These are phyloP conservation scores for Elsinoe perseae DNA, from an alignment of 2,329 filamentous ascomycete species.

Conservation along the genomic window DNA sequence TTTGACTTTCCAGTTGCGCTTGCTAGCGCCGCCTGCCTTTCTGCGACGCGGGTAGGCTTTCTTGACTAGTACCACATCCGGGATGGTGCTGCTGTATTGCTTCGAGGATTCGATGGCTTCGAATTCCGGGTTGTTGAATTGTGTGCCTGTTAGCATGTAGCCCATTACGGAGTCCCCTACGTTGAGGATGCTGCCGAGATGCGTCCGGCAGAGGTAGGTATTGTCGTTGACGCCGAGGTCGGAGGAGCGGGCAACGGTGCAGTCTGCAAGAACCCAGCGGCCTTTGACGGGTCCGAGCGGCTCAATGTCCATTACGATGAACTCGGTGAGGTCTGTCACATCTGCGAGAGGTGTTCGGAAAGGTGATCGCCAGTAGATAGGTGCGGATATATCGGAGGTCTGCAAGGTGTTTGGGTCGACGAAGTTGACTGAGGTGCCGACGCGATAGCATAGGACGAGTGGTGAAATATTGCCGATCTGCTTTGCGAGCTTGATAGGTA, in stretches of 20 bases:
- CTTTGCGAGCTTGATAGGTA: conserved; percentile 84
- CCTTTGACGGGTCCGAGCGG: conserved; percentile 63
- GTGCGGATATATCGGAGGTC: conserved; percentile 72
- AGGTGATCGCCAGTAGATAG: conserved; percentile 83
- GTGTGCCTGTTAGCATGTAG: conserved; percentile 81
- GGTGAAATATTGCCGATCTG: conserved; percentile 82
- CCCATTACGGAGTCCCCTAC: conserved; percentile 89
- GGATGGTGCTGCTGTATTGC: conserved; percentile 69
- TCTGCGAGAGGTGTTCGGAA: conserved; percentile 72
- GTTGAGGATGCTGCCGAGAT: conserved; percentile 77
- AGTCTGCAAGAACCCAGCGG: conserved; percentile 77
- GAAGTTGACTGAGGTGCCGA: conserved; percentile 84
- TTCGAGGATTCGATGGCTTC: conserved; percentile 73
- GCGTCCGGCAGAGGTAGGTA: conserved; percentile 84
- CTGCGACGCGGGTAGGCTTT: conserved; percentile 85
- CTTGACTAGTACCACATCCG: conserved; percentile 93
- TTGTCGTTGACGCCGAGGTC: conserved; percentile 81
- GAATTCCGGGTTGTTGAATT: conserved; percentile 84
- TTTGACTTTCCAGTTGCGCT: conserved; percentile 86
- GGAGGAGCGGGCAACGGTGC: conserved; percentile 75
- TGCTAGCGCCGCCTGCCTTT: conserved; percentile 48
- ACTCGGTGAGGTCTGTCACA: conserved; percentile 77
- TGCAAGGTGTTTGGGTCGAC: conserved; percentile 87
- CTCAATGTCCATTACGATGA: conserved; percentile 92
- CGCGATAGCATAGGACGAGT: conserved; percentile 73